Evolutionary conservation across 1,284 basidiomycete genomes (phyloP).

Genomic region (Marasmius tenuissimus): DNA sequence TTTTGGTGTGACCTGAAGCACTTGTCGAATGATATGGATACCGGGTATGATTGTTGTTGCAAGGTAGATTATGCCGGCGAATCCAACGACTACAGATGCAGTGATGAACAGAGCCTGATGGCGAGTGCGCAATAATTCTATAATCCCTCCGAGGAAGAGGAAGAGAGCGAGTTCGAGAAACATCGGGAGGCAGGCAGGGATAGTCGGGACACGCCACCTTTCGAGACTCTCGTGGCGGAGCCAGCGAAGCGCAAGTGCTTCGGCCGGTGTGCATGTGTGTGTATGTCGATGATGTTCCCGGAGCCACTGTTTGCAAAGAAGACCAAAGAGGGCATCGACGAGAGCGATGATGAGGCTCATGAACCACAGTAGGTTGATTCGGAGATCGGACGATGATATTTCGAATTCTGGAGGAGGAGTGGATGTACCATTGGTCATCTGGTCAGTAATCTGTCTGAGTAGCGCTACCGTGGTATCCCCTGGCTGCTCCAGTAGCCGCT

Average conservation of each 20-base stretch:
- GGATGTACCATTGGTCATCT: background rate
- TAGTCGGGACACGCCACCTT: background rate
- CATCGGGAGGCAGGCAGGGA: background rate
- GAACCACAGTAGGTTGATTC: background rate
- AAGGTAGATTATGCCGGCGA: background rate
- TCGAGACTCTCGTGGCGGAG: background rate
- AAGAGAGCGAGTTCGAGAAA: background rate
- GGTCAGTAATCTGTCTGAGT: background rate
- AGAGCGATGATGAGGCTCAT: constrained; percentile 6
- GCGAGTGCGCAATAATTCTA: constrained; percentile 2
- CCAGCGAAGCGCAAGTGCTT: background rate
- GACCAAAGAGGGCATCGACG: constrained; percentile 1
- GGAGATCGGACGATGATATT: background rate
- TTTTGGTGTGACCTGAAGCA: too few species aligned
- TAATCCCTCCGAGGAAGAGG: constrained; percentile 3
- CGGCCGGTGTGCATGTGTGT: background rate
- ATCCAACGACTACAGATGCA: background rate
- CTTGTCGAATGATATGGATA: background rate
- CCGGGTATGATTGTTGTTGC: background rate
- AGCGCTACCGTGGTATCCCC: background rate
- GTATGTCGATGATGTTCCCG: constrained; percentile 7
- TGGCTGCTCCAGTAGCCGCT: background rate
- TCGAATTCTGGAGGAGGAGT: background rate
- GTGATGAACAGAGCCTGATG: background rate
- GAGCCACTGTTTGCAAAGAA: constrained; percentile 14